Percentiles rank a stretch among this genome's conserved stretches.
Evolutionary conservation across 2,329 filamentous ascomycete species (phyloP).

Genomic region (Stachybotrys chlorohalonatus): DNA sequence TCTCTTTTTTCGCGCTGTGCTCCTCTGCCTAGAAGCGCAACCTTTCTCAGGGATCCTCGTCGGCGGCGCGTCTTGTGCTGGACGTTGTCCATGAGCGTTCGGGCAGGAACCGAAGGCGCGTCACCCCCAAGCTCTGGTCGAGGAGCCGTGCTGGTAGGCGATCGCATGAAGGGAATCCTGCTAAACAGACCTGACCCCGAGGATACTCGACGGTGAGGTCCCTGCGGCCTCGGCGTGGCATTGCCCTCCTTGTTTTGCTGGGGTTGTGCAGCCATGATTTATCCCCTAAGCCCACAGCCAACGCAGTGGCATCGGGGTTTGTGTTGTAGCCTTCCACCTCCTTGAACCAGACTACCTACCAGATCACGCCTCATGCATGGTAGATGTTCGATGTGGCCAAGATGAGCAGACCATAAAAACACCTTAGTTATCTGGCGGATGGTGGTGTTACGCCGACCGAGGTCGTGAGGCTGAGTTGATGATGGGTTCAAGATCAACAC

Average conservation of each 20-base stretch:
- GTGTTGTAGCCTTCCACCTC: not conserved
- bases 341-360: not conserved
- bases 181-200: slow-evolving; percentile 58
- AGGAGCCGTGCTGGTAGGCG: slow-evolving; percentile 18
- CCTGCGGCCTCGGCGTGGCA: not conserved
- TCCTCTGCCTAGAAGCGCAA: slow-evolving; percentile 70
- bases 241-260: slow-evolving; percentile 7
- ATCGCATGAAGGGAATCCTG: slow-evolving; percentile 59
- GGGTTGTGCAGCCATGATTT: not conserved
- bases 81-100: slow-evolving; percentile 4
- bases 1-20: slow-evolving; percentile 52
- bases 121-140: slow-evolving; percentile 22
- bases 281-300: not conserved
- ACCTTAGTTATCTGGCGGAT: no score
- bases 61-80: slow-evolving; percentile 54
- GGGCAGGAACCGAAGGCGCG: slow-evolving; percentile 7
- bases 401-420: not conserved
- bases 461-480: no score
- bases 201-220: slow-evolving; percentile 31
- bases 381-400: not conserved
- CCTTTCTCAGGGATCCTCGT: slow-evolving; percentile 80
- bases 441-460: no score
- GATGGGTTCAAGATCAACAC: no score
- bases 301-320: not conserved
- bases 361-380: not conserved